These are phyloP conservation scores for Cyberlindnera euphorbiae DNA, from an alignment of 805 yeast genomes.

Conservation along the genomic window DNA sequence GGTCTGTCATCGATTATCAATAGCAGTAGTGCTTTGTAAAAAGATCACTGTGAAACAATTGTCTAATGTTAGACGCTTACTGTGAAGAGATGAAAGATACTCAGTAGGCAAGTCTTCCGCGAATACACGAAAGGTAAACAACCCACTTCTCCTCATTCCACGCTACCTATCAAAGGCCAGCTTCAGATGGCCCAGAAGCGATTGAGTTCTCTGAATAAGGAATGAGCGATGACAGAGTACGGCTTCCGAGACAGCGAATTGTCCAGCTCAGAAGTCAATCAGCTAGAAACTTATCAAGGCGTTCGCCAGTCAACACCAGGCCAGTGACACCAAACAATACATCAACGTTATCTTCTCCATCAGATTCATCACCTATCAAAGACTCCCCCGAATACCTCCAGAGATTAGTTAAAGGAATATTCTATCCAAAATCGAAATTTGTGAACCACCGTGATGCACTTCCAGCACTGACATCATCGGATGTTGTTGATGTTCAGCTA, in stretches of 20 bases:
- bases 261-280: slow-evolving; percentile 10
- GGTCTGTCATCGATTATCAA: no score
- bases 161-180: no score
- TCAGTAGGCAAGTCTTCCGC: background rate
- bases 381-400: slow-evolving; percentile 26
- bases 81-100: no score
- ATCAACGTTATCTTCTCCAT: background rate
- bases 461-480: slow-evolving; percentile 37
- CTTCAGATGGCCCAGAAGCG: no score
- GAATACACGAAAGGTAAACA: slow-evolving; percentile 1
- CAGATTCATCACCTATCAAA: slow-evolving; percentile 6
- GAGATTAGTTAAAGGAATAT: slow-evolving; percentile 23
- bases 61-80: no score
- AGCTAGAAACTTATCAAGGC: slow-evolving; percentile 3
- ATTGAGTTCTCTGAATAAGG: no score
- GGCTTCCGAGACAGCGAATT: slow-evolving; percentile 13
- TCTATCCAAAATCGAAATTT: slow-evolving; percentile 21
- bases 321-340: background rate
- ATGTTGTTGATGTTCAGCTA: slow-evolving; percentile 38
- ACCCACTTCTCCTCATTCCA: no score
- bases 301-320: slow-evolving; percentile 6
- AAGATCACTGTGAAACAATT: no score
- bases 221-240: slow-evolving; percentile 4
- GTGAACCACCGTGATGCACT: slow-evolving; percentile 23
- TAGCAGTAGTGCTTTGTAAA: no score